phyloP scores from a whole-genome alignment of 2,329 filamentous ascomycete species.

The Lecanosticta acicola region DNA sequence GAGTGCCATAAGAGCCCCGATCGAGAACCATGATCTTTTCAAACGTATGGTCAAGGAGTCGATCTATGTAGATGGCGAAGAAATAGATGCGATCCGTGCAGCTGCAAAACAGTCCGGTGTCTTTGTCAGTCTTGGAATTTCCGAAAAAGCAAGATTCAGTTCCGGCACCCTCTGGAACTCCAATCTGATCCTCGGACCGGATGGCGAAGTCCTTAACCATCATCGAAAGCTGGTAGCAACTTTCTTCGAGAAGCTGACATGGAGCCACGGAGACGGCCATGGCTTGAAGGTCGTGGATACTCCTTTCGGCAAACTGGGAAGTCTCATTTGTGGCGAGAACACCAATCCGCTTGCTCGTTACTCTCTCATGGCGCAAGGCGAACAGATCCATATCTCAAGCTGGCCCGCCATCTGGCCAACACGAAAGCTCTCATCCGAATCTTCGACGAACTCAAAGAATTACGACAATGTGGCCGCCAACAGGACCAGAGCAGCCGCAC shows the following conservation, averaged over 20 bases:
- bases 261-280: conserved; percentile 49
- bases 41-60: conserved; percentile 42
- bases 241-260: conserved; percentile 54
- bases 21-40: conserved; percentile 49
- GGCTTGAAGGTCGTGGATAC: conserved; percentile 47
- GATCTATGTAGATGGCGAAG: conserved; percentile 43
- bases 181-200: conserved; percentile 43
- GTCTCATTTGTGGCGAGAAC: conserved; percentile 54
- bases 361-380: conserved; percentile 49
- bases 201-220: conserved; percentile 46
- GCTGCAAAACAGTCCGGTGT: conserved; percentile 36
- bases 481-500: conserved; percentile 47
- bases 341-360: conserved; percentile 53
- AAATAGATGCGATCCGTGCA: conserved; percentile 39
- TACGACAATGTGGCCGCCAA: conserved; percentile 54
- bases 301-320: conserved; percentile 42
- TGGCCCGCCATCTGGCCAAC: conserved; percentile 55
- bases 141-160: conserved; percentile 43
- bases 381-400: conserved; percentile 51
- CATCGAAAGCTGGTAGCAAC: conserved; percentile 53
- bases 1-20: conserved; percentile 41
- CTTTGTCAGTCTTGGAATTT: conserved; percentile 48
- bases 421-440: conserved; percentile 3
- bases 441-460: conserved; percentile 29
- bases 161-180: conserved; percentile 49